Evolutionary conservation across 371 early-diverging fungal species (phyloP), one percentile per base, ranked within the genome.

Genomic region (Mortierella sp.): DNA sequence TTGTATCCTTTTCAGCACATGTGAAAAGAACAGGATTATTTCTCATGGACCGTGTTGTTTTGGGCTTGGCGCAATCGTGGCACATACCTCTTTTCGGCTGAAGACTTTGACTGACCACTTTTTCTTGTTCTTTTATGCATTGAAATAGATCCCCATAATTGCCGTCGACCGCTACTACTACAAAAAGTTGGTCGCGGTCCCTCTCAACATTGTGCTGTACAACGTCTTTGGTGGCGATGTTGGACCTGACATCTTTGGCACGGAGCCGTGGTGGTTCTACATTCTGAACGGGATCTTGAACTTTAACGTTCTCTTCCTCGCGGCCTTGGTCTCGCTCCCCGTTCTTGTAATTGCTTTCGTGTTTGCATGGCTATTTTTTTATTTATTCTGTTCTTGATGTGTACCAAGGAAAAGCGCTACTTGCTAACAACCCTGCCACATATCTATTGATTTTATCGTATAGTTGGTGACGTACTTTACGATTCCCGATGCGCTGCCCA

Each of bases 191-290:
- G 90, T 89, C 5, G 70, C 97, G 10, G 96, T 95, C 22, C 94
- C 96, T 9, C 89, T 92, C 80, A 97, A 97, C 85, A 94, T 97
- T 74, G 92, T 99, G 13, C 78, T 90, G 39, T 99, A 99, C 85
- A 99, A 99, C 79, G 93, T 98, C 7, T 93, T 99, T 86, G 90
- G 91, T 19, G 89, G 90, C 45, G 92, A 89, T 47, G 89, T 91
- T 31, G 95, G 96, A 0, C 96, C 98, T 4, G 89, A 95, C 61
- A 89, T 97, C 24, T 99, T 93, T 88, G 99, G 98, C 26, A 94
- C 94, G 4, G 97, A 97, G 85, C 97, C 98, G 44, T 97, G 97
- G 97, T 91, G 90, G 83, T 98, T 92, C 86, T 98, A 98, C 77
- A 53, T 97, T 5, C 65, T 92, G 10, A 98, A 98, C 81, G 96